Evolutionary conservation across 805 yeast genomes (phyloP), one percentile per base, ranked within the genome.

Genomic region (Jamesozyma hellenica): DNA sequence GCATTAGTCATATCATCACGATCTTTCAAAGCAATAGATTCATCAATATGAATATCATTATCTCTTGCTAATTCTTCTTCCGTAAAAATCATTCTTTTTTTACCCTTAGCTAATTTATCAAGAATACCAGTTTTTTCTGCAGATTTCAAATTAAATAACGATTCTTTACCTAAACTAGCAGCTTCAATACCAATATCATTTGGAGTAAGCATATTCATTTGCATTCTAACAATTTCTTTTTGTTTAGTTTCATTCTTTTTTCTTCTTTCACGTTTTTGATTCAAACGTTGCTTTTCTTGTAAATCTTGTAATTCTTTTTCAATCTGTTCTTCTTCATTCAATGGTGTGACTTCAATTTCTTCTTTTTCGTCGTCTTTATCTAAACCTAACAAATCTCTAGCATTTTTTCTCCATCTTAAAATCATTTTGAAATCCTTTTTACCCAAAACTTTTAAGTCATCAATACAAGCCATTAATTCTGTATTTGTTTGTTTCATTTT

Each of bases 171-270:
- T 43, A 76, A 68, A 39, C 74, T 73, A 14, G 85, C 90, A 14
- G 96, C 95, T 58, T 92, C 98, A 40, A 85, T 70, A 72, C 97
- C 96, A 46, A 92, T 78, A 55, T 87, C 94, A 66, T 73, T 75
- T 55, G 94, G 95, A 5, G 96, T 84, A 42, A 83, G 68, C 95
- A 92, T 88, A 61, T 84, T 85, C 90, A 92, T 80, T 65, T 92
- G 96, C 83, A 86, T 80, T 66, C 97, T 76, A 36, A 73, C 70
- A 35, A 90, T 75, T 57, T 90, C 96, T 61, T 82, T 84, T 59
- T 86, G 95, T 55, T 85, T 86, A 46, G 62, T 48, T 63, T 88
- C 96, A 58, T 92, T 87, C 40, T 74, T 74, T 51, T 71, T 77
- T 60, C 95, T 79, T 61, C 79, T 84, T 50, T 82, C 94, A 55